These are phyloP conservation scores for Solanum piurae DNA, from an alignment of 257 asterid species.

Conservation along the genomic window DNA sequence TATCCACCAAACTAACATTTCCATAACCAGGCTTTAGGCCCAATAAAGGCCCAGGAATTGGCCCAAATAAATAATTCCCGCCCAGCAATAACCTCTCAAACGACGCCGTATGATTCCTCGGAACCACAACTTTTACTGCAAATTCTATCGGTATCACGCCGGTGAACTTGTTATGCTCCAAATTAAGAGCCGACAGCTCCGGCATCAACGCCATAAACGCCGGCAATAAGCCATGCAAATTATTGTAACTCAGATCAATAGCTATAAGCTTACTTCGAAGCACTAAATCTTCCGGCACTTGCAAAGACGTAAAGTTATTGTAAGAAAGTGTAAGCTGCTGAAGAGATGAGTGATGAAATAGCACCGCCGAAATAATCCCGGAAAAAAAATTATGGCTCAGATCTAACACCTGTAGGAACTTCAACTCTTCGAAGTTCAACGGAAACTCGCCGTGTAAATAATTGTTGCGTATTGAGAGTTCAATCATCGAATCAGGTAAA, in stretches of 20 bases:
- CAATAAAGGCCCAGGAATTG: slow-evolving; percentile 11
- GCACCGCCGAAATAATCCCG: neutral
- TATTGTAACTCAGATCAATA: slow-evolving; percentile 8
- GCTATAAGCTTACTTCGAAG: slow-evolving; percentile 5
- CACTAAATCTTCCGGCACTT: neutral
- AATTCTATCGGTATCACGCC: slow-evolving; percentile 8
- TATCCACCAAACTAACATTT: slow-evolving; percentile 13
- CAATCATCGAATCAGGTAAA: neutral
- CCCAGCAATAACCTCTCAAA: slow-evolving; percentile 10
- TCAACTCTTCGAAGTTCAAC: neutral
- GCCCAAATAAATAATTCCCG: slow-evolving; percentile 20
- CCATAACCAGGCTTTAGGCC: slow-evolving; percentile 4
- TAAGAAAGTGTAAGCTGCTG: slow-evolving; percentile 13
- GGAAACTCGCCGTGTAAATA: neutral
- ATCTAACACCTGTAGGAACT: slow-evolving; percentile 7
- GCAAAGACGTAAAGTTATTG: slow-evolving; percentile 3
- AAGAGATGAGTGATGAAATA: slow-evolving; percentile 12
- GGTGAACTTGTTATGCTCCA: slow-evolving; percentile 14
- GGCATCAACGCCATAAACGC: slow-evolving; percentile 11
- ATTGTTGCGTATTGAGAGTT: slow-evolving; percentile 10
- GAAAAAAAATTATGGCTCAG: slow-evolving; percentile 9
- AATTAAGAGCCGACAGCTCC: slow-evolving; percentile 4
- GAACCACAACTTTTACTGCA: slow-evolving; percentile 3
- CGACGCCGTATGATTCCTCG: neutral
- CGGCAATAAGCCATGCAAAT: slow-evolving; percentile 8